Percentiles rank a stretch among this genome's conserved stretches.
phyloP scores from a whole-genome alignment of 2,329 filamentous ascomycete species.

The Cladosporium sp. region DNA sequence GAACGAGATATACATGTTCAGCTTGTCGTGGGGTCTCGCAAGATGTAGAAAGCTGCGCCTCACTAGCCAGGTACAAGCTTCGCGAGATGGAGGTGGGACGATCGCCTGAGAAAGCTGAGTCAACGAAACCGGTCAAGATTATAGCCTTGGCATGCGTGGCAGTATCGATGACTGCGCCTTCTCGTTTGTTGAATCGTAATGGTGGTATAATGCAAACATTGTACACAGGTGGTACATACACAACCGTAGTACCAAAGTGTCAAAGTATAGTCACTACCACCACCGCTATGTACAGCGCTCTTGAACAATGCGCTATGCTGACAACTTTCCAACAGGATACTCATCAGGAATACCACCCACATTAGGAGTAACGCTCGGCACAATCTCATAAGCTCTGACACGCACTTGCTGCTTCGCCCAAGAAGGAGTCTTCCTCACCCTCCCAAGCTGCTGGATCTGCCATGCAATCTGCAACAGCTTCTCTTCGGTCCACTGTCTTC shows the following conservation, averaged over 20 bases:
- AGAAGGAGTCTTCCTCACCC: constrained; percentile 49
- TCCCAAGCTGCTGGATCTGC: constrained; percentile 49
- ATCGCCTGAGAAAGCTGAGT: neutral
- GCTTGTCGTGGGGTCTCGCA: neutral
- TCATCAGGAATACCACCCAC: constrained; percentile 42
- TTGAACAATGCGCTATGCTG: neutral
- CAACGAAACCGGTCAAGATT: neutral
- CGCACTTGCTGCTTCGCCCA: constrained; percentile 47
- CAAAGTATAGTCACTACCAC: neutral
- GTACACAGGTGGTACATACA: neutral
- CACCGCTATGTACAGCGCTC: neutral
- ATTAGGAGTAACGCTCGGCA: constrained; percentile 50
- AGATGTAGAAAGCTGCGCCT: neutral
- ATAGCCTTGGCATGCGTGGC: neutral
- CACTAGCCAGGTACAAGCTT: neutral
- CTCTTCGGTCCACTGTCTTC: constrained; percentile 56
- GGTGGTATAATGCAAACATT: too few species aligned
- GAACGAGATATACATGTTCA: neutral
- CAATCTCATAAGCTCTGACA: constrained; percentile 40
- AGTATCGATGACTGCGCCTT: neutral
- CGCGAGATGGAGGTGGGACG: neutral
- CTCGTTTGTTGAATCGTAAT: too few species aligned
- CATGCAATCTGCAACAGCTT: constrained; percentile 57
- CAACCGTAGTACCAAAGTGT: neutral
- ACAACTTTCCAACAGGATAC: constrained; percentile 49